Evolutionary conservation across 1,284 basidiomycete genomes (phyloP).

Genomic region (Thecaphora thlaspeos): DNA sequence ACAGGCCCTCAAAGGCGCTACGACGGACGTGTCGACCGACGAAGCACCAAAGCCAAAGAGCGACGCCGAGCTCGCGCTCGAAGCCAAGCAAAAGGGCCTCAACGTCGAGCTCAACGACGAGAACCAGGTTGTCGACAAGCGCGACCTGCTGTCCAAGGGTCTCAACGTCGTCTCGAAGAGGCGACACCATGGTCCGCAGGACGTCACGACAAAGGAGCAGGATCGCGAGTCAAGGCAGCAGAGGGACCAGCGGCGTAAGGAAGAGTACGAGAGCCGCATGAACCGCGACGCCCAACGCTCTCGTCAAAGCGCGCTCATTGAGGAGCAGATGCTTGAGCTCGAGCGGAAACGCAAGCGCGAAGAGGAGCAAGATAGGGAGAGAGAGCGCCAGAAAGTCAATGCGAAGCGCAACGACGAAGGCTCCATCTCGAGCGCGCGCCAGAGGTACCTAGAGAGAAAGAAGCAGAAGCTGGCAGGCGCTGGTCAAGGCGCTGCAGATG

Average conservation of each 20-base stretch:
- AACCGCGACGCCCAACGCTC: conserved; percentile 31
- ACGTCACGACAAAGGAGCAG: background rate
- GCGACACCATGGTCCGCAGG: background rate
- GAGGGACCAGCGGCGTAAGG: conserved; percentile 21
- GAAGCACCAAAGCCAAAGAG: too few relatives aligned
- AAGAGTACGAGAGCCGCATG: conserved; percentile 33
- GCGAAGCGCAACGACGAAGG: conserved; percentile 29
- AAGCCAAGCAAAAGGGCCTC: conserved; percentile 71
- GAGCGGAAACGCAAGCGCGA: conserved; percentile 26
- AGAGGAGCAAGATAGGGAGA: conserved; percentile 13
- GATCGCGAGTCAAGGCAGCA: conserved; percentile 8
- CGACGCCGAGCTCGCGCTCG: conserved; percentile 70
- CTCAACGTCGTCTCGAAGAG: conserved; percentile 70
- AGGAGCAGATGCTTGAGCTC: conserved; percentile 46
- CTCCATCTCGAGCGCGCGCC: conserved; percentile 29
- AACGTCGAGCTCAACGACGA: conserved; percentile 96
- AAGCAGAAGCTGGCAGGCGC: conserved; percentile 53
- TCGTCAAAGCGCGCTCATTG: conserved; percentile 34
- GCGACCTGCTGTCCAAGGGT: conserved; percentile 84
- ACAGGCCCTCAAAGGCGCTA: too few relatives aligned
- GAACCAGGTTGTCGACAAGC: conserved; percentile 93
- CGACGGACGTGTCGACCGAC: too few relatives aligned
- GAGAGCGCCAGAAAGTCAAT: conserved; percentile 18
- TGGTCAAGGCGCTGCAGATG: too few relatives aligned
- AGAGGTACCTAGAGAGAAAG: conserved; percentile 59